phyloP scores from a whole-genome alignment of 495 filamentous ascomycete genomes.

The Aspergillus ellipticus region DNA sequence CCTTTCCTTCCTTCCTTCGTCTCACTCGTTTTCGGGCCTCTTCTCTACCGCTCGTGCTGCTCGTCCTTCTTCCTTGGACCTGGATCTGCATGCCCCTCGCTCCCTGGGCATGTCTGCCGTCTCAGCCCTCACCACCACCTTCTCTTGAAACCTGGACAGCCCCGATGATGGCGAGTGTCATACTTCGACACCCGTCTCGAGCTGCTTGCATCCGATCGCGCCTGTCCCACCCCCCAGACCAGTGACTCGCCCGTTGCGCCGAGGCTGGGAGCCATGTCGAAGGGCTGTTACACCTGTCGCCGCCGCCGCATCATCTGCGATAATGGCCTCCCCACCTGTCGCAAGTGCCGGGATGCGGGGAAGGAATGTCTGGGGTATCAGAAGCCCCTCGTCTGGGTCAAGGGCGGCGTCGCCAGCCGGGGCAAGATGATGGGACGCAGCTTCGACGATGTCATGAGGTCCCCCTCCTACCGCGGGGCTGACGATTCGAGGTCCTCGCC shows the following conservation, averaged over 20 bases:
- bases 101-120: neutral
- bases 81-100: neutral
- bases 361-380: conserved; percentile 62
- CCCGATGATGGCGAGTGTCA: conserved; percentile 20
- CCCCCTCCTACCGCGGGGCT: neutral
- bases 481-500: neutral
- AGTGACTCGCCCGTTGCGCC: neutral
- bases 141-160: neutral
- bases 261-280: conserved; percentile 31
- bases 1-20: neutral
- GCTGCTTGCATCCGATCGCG: conserved; percentile 8
- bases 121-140: neutral
- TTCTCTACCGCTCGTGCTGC: neutral
- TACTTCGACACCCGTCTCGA: conserved; percentile 16
- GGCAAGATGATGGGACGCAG: conserved; percentile 52
- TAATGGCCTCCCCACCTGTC: conserved; percentile 59
- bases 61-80: neutral
- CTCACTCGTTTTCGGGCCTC: neutral
- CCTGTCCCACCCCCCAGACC: conserved; percentile 2
- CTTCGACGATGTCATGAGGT: conserved; percentile 35
- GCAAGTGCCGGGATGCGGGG: conserved; percentile 60
- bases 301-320: conserved; percentile 54
- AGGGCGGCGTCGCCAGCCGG: conserved; percentile 47
- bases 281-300: conserved; percentile 50
- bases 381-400: conserved; percentile 50